Conservation (phyloP, 176 grass and related monocot genomes). For the Eleusine coracana region DNA sequence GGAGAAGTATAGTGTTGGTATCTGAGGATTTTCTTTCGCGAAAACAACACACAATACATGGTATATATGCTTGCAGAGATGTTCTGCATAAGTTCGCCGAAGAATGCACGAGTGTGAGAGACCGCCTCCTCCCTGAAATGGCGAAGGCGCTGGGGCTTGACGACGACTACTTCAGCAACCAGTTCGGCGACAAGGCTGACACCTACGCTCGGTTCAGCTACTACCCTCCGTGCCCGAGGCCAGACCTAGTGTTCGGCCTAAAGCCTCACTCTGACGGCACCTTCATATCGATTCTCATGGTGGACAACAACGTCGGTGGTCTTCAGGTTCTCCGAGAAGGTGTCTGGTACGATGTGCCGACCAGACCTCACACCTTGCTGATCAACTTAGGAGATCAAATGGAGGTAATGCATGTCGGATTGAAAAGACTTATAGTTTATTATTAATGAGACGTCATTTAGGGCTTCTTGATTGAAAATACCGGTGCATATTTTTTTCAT, state of each 20-base stretch:
- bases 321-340: slow-evolving; percentile 51
- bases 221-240: slow-evolving; percentile 54
- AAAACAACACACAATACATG: too few species aligned
- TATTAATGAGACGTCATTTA: too few species aligned
- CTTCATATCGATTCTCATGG: slow-evolving; percentile 43
- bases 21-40: too few species aligned
- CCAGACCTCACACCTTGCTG: slow-evolving; percentile 41
- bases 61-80: slow-evolving; percentile 28
- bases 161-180: slow-evolving; percentile 20
- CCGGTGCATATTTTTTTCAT: too few species aligned
- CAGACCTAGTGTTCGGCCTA: slow-evolving; percentile 51
- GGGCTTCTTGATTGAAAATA: too few species aligned
- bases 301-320: slow-evolving; percentile 43
- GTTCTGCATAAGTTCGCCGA: slow-evolving; percentile 42
- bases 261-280: slow-evolving; percentile 59
- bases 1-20: too few species aligned
- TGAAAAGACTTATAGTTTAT: not conserved
- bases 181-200: slow-evolving; percentile 2
- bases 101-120: slow-evolving; percentile 23
- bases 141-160: slow-evolving; percentile 40
- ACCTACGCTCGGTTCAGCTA: slow-evolving; percentile 44
- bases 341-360: slow-evolving; percentile 42
- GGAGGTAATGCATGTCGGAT: slow-evolving; percentile 45
- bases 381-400: slow-evolving; percentile 56
- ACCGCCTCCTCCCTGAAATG: slow-evolving; percentile 20